Base-by-base conservation (phyloP, 805 yeast genomes). In the Metschnikowia noctiluminum region DNA sequence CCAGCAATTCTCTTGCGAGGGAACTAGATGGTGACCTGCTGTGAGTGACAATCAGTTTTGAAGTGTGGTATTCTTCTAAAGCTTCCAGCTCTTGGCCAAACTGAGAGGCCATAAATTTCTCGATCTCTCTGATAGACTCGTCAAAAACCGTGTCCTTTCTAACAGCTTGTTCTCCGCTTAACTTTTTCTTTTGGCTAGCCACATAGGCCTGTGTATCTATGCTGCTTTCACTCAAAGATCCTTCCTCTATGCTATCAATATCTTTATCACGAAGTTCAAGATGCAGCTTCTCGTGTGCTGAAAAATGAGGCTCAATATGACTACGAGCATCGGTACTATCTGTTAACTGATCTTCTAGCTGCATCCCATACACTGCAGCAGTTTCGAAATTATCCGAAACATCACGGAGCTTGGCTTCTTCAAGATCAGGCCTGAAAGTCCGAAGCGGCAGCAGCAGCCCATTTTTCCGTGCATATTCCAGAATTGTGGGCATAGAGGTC, bases 61-160 rank as follows among this genome's bases (percentile, higher is more conserved):
- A 16, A 4, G 38, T 14, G 26, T 39, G 21, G 27, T 14, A 45
- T 21, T 30, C n/a, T 13, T 28, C 47, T 11, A 37, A 34, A 12
- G 44, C 40, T 26, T 16, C 30, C n/a, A 26, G 45, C 16, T 41
- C 45, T 34, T 47, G 48, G 13, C 52, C 56, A 35, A 70, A 60
- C 40, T 69, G 70, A 2, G 67, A 58, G 43, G 68, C 71, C 66
- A 72, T 64, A 55, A 67, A 66, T 42, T 63, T 65, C 46, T 69
- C 73, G 35, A 72, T 66, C 38, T 71, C 77, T 52, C 69, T 70
- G 40, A 72, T 71, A 1, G 75, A 68, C 2, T 65, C 50, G 48
- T 68, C 67, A 14, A 67, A 61, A 10, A 61, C 56, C 8, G 56
- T 47, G 8, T 46, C 53, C n/a, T 35, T 49, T 31, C 44, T 26